Conservation (phyloP, 495 filamentous ascomycete genomes). For the Letharia columbiana region DNA sequence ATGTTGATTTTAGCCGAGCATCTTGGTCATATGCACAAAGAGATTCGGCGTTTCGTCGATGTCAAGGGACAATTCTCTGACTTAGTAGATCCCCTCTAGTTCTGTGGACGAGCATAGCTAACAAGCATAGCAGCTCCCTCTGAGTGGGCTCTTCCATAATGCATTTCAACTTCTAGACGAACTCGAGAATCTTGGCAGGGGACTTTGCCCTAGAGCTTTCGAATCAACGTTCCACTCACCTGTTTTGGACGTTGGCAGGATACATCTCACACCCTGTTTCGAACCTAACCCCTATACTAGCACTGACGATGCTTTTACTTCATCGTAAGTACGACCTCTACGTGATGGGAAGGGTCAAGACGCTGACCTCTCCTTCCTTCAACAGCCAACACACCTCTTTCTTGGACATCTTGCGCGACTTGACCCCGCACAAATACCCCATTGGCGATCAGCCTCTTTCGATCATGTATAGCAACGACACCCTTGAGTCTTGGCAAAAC, state of each 20-base stretch:
- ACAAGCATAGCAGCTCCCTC: background rate
- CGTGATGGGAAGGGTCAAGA: background rate
- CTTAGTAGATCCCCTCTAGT: background rate
- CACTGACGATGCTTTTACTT: background rate
- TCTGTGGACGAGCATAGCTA: background rate
- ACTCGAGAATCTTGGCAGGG: slow-evolving; percentile 2
- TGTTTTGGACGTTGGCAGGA: background rate
- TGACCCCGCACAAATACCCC: background rate
- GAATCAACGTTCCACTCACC: background rate
- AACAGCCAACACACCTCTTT: background rate
- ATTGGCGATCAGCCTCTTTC: background rate
- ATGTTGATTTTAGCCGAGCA: slow-evolving; percentile 3
- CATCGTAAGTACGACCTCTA: background rate
- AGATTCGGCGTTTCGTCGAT: background rate
- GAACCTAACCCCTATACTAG: background rate
- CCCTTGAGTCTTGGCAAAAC: background rate
- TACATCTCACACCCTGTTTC: slow-evolving; percentile 1
- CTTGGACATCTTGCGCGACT: background rate
- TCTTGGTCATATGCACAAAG: slow-evolving; percentile 5
- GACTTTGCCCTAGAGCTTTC: slow-evolving; percentile 3
- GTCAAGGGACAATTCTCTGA: background rate
- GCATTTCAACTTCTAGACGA: background rate
- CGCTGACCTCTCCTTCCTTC: background rate
- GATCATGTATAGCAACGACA: background rate
- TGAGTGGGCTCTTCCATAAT: background rate